Evolutionary conservation across 805 yeast species (phyloP).

Genomic region (Candida incommunis): DNA sequence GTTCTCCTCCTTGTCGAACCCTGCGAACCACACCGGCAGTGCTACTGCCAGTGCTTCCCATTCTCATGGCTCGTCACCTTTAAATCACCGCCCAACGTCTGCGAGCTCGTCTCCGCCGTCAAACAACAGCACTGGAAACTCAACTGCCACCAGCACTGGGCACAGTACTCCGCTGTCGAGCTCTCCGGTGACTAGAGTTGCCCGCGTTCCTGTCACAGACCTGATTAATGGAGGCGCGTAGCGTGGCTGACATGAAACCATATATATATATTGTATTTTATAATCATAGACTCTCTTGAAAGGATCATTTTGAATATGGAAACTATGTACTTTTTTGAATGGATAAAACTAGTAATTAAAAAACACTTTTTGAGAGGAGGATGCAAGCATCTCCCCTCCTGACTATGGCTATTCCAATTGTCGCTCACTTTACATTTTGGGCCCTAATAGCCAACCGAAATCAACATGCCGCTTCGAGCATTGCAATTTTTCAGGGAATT

Average conservation of each 20-base stretch:
- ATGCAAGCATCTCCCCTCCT: no score
- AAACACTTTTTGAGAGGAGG: no score
- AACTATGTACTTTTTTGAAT: no score
- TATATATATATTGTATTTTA: background rate
- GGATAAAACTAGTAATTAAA: no score
- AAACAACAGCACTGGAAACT: slow-evolving; percentile 1
- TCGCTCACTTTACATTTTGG: no score
- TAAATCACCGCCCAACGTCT: slow-evolving; percentile 1
- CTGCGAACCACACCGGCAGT: no score
- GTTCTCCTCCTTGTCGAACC: no score
- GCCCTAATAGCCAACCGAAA: no score
- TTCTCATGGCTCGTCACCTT: background rate
- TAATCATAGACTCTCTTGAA: background rate
- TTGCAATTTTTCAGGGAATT: no score
- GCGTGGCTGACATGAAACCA: background rate
- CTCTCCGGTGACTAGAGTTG: slow-evolving; percentile 2
- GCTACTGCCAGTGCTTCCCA: background rate
- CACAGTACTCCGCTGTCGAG: slow-evolving; percentile 4
- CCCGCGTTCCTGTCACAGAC: slow-evolving; percentile 9
- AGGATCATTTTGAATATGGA: no score
- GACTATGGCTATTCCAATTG: no score
- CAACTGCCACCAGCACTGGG: slow-evolving; percentile 2
- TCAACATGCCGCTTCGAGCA: no score
- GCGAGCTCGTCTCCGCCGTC: slow-evolving; percentile 7
- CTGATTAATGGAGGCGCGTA: slow-evolving; percentile 6